Evolutionary conservation across 345 rosid genomes (phyloP).

Genomic region (Camelina sativa): DNA sequence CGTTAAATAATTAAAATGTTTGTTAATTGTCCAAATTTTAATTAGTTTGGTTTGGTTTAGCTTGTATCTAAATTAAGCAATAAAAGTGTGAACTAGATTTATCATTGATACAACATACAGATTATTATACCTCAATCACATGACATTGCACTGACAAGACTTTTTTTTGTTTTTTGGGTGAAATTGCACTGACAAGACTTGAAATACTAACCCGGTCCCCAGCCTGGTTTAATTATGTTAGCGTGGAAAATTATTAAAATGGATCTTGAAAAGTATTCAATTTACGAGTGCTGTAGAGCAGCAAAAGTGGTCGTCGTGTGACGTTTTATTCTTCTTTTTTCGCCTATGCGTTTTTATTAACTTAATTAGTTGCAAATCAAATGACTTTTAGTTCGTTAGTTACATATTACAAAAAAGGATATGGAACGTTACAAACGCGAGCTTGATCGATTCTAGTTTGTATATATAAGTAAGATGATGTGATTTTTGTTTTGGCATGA

Average conservation of each 20-base stretch:
- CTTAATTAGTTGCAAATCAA: background rate
- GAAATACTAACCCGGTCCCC: background rate
- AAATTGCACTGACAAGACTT: background rate
- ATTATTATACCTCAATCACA: background rate
- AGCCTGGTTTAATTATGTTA: background rate
- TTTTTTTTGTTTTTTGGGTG: too few species aligned
- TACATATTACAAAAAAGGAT: background rate
- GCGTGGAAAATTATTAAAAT: background rate
- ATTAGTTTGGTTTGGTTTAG: background rate
- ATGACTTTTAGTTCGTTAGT: background rate
- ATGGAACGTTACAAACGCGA: background rate
- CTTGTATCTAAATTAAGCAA: background rate
- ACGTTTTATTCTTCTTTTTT: background rate
- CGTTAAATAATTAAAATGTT: background rate
- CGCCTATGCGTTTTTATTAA: background rate
- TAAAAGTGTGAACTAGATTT: background rate
- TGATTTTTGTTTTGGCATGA: background rate
- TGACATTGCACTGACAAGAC: background rate
- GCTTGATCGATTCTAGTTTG: constrained; percentile 5
- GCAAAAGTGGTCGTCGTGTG: background rate
- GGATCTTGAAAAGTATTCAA: background rate
- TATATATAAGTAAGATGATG: background rate
- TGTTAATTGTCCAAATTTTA: background rate
- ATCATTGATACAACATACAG: background rate
- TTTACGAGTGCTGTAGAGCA: constrained; percentile 3